Evolutionary conservation across 2,329 filamentous ascomycete genomes (phyloP).

Genomic region (Fusarium torreyae): DNA sequence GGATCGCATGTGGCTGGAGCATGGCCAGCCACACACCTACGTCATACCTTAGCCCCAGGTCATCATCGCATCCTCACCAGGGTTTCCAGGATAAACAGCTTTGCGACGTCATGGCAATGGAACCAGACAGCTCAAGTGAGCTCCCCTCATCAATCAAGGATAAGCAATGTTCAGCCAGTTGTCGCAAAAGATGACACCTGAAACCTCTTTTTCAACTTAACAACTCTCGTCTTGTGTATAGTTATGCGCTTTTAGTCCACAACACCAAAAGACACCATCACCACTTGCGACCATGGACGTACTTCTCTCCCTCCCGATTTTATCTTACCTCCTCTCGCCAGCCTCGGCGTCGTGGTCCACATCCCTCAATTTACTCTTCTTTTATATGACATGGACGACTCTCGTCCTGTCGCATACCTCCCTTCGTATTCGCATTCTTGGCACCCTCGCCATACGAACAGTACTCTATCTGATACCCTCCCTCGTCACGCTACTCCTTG

Average conservation of each 20-base stretch:
- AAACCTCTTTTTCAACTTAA: background rate
- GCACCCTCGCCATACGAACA: conserved; percentile 76
- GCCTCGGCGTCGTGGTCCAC: conserved; percentile 79
- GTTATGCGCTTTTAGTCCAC: conserved; percentile 21
- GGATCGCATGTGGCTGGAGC: conserved; percentile 24
- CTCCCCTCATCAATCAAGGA: background rate
- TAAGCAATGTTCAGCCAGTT: background rate
- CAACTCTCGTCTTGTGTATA: background rate
- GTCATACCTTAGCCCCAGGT: conserved; percentile 25
- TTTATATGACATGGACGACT: conserved; percentile 91
- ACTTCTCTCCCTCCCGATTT: conserved; percentile 79
- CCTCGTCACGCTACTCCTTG: conserved; percentile 79
- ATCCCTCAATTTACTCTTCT: conserved; percentile 87
- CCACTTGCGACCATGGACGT: conserved; percentile 68
- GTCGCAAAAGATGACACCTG: background rate
- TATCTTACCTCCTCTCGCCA: conserved; percentile 76
- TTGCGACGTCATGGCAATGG: conserved; percentile 37
- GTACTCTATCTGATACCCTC: conserved; percentile 83
- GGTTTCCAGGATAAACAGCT: conserved; percentile 23
- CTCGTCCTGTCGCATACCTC: conserved; percentile 84
- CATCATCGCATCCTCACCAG: background rate
- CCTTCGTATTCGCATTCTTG: conserved; percentile 81
- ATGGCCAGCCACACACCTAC: conserved; percentile 38
- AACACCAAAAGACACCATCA: conserved; percentile 19
- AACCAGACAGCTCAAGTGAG: conserved; percentile 3